Evolutionary conservation across 306 rosid genomes (phyloP).

Genomic region (Amphicarpaea edgeworthii): DNA sequence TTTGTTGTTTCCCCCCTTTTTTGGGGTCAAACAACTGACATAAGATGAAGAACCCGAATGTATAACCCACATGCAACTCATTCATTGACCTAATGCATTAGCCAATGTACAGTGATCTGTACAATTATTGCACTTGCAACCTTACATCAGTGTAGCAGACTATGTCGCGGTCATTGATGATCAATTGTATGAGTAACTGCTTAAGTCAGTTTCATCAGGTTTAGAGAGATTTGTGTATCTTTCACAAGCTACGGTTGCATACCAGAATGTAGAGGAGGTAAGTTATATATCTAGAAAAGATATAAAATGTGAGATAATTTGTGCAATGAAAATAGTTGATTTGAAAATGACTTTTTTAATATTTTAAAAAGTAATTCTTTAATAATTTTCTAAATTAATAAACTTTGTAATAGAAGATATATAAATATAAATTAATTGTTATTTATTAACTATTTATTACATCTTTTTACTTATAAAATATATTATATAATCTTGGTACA

Average conservation of each 20-base stretch:
- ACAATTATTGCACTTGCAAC: not conserved
- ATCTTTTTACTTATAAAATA: too few relatives aligned
- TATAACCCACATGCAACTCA: constrained; percentile 43
- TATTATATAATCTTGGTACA: too few relatives aligned
- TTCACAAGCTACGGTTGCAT: not conserved
- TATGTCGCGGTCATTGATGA: not conserved
- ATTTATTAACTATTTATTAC: too few relatives aligned
- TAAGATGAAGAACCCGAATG: constrained; percentile 39
- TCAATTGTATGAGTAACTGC: not conserved
- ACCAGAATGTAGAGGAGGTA: not conserved
- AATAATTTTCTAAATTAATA: too few relatives aligned
- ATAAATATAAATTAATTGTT: too few relatives aligned
- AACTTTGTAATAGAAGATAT: too few relatives aligned
- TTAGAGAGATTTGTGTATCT: not conserved
- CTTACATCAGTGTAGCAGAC: constrained; percentile 29
- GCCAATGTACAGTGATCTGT: constrained; percentile 23
- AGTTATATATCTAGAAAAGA: not conserved
- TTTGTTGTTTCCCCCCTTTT: not conserved
- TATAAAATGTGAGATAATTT: not conserved
- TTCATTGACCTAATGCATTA: constrained; percentile 25
- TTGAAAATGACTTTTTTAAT: too few relatives aligned
- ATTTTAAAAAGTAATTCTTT: too few relatives aligned
- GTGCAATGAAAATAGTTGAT: too few relatives aligned
- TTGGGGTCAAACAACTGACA: constrained; percentile 38
- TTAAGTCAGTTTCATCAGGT: too few relatives aligned